Base-by-base conservation (phyloP, 2,329 filamentous ascomycete genomes). In the Berkeleyomyces rouxiae region DNA sequence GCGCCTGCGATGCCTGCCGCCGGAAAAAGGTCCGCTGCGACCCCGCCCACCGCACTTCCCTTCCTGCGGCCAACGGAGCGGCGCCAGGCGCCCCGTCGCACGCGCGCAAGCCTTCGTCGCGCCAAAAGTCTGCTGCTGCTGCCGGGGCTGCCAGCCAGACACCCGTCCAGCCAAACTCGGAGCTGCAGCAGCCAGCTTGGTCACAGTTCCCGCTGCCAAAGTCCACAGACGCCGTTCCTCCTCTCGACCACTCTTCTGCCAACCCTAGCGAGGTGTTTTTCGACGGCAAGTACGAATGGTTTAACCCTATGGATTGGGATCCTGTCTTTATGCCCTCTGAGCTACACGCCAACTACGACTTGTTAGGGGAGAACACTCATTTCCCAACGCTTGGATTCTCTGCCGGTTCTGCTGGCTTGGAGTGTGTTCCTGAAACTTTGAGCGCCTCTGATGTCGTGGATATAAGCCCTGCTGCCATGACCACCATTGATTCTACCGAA, bases 11-110 rank as follows among this genome's bases (percentile, higher is more conserved):
- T 51, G 74, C 75, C 65, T 86, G 83, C 74, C 75, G 77, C 65
- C 76, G 74, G 70, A 85, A 84, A 77, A 86, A 86, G 78, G 76
- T 81, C 47, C 78, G 81, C 55, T 84, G 81, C 69, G 80, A 82
- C 67, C 81, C 81, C 2, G 80, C 77, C 72, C 81, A 84, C 70
- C 80, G 77, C 75, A 42, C 9, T 6, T 36, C 36, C 6, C 39
- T 10, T 16, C 1, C n/a, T 64, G 68, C 71, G 3, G 70, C 70
- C 61, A 65, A 67, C 31, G 72, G 65, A 69, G 42, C 9, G 16
- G 2, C 40, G n/a, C 58, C 13, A 36, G 10, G 11, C 13, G 9
- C 23, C n/a, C 11, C 33, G 9, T 7, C 49, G 13, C 49, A 36
- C 13, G 4, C 49, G 7, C 49, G 23, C 33, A 53, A 53, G n/a